These are phyloP conservation scores for Gillenia trifoliata DNA, from an alignment of 306 rosid genomes.

Conservation along the genomic window DNA sequence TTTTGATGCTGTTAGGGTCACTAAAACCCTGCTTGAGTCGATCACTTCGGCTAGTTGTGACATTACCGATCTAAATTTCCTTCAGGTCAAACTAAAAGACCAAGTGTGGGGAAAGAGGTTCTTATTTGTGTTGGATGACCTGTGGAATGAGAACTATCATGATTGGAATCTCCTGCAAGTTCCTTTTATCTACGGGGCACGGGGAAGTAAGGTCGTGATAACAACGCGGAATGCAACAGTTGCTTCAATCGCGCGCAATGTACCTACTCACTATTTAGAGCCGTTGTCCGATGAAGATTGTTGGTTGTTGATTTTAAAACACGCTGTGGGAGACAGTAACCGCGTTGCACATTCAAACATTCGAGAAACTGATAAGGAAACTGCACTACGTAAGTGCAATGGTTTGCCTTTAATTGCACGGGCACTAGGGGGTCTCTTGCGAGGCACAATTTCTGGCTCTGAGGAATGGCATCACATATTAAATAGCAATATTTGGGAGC, in stretches of 20 bases:
- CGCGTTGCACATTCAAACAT: neutral
- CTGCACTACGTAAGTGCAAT: constrained; percentile 4
- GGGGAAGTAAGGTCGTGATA: constrained; percentile 7
- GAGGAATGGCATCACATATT: neutral
- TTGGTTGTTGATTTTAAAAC: neutral
- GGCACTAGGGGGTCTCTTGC: neutral
- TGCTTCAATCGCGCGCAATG: neutral
- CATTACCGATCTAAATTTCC: neutral
- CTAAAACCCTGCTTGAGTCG: neutral
- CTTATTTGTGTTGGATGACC: neutral
- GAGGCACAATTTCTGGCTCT: too few species aligned
- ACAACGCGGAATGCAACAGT: constrained; percentile 8
- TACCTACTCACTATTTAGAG: neutral
- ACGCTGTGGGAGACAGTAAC: neutral
- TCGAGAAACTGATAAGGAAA: constrained; percentile 12
- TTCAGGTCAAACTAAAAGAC: neutral
- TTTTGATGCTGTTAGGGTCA: neutral
- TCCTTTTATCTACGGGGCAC: neutral
- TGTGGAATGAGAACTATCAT: neutral
- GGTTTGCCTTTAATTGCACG: constrained; percentile 14
- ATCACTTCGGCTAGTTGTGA: neutral
- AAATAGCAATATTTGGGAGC: neutral
- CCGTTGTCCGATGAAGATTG: constrained; percentile 3
- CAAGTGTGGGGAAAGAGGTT: neutral
- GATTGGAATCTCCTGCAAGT: neutral